Conservation (phyloP, 78 protist species). For the Dictyostelium capitatum region DNA sequence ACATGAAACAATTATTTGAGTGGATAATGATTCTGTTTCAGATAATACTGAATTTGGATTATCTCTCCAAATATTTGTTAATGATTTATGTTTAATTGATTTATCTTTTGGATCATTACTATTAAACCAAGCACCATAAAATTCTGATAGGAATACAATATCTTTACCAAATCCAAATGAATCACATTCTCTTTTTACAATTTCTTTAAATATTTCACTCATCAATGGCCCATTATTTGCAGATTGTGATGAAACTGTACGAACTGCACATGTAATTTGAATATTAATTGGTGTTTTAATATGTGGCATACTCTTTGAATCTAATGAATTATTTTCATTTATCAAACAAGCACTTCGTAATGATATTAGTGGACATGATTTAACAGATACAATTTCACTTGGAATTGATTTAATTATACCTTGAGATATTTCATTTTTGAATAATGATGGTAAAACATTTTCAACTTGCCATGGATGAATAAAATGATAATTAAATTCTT, state of each 20-base stretch:
- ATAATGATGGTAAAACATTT: not conserved
- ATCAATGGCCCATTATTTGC: conserved; percentile 12
- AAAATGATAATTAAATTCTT: not conserved
- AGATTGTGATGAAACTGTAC: not conserved
- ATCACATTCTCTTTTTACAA: not conserved
- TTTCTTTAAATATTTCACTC: conserved; percentile 4
- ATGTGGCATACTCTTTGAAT: not conserved
- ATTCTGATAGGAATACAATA: not conserved
- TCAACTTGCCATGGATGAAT: conserved; percentile 11
- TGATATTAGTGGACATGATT: not conserved
- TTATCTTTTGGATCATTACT: not conserved
- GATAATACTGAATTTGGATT: not conserved
- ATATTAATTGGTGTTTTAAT: not conserved
- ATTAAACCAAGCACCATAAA: not conserved
- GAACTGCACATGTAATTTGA: not conserved
- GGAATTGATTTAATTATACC: not conserved
- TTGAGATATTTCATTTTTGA: not conserved
- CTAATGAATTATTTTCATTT: not conserved
- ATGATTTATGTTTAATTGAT: not conserved
- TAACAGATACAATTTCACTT: not conserved
- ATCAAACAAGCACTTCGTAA: not conserved
- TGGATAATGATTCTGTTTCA: not conserved
- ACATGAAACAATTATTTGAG: not conserved
- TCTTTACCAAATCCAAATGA: conserved; percentile 3
- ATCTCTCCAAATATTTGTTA: conserved; percentile 14